Evolutionary conservation across 176 grass and related monocot genomes (phyloP).

Genomic region (Musa acuminata): DNA sequence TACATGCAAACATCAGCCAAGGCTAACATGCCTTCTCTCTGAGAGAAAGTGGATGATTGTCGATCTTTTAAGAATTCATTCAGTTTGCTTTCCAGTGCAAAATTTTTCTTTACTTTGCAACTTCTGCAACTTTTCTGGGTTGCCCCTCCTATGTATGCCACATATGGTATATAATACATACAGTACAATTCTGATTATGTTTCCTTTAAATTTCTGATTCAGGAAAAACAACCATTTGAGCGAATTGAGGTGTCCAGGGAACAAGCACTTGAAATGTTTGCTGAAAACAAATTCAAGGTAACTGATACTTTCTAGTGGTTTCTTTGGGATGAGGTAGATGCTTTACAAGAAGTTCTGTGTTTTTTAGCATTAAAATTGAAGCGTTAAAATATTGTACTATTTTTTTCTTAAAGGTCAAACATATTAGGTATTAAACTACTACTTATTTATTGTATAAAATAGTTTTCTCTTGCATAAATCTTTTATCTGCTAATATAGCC

Average conservation of each 20-base stretch:
- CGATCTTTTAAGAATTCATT: background rate
- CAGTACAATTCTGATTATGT: background rate
- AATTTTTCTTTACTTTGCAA: background rate
- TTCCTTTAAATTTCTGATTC: conserved; percentile 20
- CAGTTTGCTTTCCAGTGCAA: background rate
- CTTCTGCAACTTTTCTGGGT: no score
- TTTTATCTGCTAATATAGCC: background rate
- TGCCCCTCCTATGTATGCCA: no score
- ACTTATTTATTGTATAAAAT: background rate
- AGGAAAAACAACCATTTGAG: conserved; percentile 98
- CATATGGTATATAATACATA: background rate
- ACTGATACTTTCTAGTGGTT: conserved; percentile 1
- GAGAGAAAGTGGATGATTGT: background rate
- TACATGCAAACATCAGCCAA: background rate
- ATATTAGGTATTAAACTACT: background rate
- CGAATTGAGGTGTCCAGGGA: conserved; percentile 88
- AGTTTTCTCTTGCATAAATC: no score
- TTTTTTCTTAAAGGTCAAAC: background rate
- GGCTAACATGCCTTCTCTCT: background rate
- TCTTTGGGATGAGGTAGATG: background rate
- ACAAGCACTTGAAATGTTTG: conserved; percentile 86
- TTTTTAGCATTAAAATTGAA: background rate
- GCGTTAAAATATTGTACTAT: conserved; percentile 1
- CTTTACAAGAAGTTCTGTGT: no score
- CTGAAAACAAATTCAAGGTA: conserved; percentile 97